Base-by-base conservation (phyloP, 2,329 filamentous ascomycete species). In the Neonectria neomacrospora region DNA sequence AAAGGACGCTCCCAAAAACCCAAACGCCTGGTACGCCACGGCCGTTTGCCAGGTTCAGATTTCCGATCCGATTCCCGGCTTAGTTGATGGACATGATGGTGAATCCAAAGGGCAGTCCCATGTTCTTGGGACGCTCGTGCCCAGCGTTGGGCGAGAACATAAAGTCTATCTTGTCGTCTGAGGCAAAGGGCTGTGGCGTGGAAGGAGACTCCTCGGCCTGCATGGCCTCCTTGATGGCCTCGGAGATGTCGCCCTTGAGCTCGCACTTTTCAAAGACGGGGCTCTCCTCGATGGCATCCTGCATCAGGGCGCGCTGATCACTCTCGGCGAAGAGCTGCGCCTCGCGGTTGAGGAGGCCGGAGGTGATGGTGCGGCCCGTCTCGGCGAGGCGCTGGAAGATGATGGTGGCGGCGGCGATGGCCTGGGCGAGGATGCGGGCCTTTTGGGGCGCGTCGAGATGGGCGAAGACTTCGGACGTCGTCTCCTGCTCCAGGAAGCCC, bases 1-100 rank as follows among this genome's bases (percentile, higher is more conserved):
- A 52, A 56, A 53, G 39, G 47, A 60, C 61, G 47, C 56, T 64
- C 52, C 57, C 20, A 64, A 54, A 50, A 53, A 44, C 30, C 53
- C 42, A 56, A 61, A 73, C 71, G 68, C 71, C 70, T 54, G 45
- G 28, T 34, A 66, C 60, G 42, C 62, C 63, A 20, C 48, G 42
- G 62, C 64, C 71, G 63, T 69, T 57, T 48, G 26, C 44, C 47
- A 65, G 64, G 54, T 64, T 50, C 54, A 57, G 23, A 61, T 54
- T 34, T 50, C 47, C 63, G 9, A 41, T 41, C 37, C 37, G 34
- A 32, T 62, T 51, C 41, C 44, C 32, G 28, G 7, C 34, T 69
- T 70, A 73, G 66, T 73, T 73, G 54, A 73, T 67, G 20, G 71
- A 52, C 71, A 73, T 73, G 54, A 73, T 70, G 55, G 65, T 71